Base-by-base conservation (phyloP, 768 basidiomycete genomes). In the Coprinopsis marcescibilis region DNA sequence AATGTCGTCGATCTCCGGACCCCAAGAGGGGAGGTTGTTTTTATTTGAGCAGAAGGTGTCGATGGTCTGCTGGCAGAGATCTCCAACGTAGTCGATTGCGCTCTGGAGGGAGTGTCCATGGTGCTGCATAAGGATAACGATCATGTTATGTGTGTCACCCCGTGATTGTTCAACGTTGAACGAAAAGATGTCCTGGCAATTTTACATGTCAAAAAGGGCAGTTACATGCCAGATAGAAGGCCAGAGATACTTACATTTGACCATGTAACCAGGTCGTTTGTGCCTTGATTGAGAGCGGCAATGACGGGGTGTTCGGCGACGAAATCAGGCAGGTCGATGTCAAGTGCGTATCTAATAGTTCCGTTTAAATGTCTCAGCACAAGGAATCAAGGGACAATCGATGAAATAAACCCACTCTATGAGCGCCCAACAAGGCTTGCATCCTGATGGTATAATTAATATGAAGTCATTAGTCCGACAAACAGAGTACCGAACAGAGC, bases 251-350 rank as follows among this genome's bases (percentile, higher is more conserved):
- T 57, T 61, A 86, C 86, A 57, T 89, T 89, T 15, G 85, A 85
- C 85, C 84, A 87, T n/a, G 84, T 80, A 45, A 89, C 83, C 45
- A 89, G 69, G 54, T 89, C 87, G 49, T 89, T 89, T 15, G 86
- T 72, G 15, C 77, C 73, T 56, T 86, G 77, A 41, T 78, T 79
- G 45, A 89, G 71, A 44, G 73, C 72, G 45, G 61, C 64, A 19
- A 89, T 73, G 44, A 77, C 57, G 2, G 81, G 82, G 58, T 88
- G 75, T 12, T 81, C 75, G 59, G 78, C 77, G 26, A 88, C 83
- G 49, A 67, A 75, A 53, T 85, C 81, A 1, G 87, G 87, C 20
- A 89, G 71, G 50, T 83, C 76, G 45, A 89, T 77, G 52, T 77
- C 73, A 44, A 81, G 69, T 29, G 78, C 80, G 58, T 85, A 87